A percentile compares a stretch with the other conserved stretches of the same genome.
Evolutionary conservation across 768 basidiomycete genomes (phyloP).

Genomic region (Tulasnella calospora): DNA sequence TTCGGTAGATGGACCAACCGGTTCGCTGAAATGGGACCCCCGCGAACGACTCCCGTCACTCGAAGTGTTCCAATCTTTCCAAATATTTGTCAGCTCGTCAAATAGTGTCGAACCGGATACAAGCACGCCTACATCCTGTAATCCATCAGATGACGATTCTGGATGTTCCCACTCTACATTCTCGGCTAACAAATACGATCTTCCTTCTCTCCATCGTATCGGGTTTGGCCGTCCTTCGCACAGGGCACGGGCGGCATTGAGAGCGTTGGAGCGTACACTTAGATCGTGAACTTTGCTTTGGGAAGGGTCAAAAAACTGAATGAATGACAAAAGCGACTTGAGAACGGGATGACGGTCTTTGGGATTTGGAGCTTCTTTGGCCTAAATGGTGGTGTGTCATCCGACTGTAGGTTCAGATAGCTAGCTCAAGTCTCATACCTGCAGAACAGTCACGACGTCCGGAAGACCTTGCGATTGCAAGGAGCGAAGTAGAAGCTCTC

Average conservation of each 20-base stretch:
- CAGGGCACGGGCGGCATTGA: constrained; percentile 68
- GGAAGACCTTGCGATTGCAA: constrained; percentile 90
- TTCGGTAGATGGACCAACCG: constrained; percentile 82
- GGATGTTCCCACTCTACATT: constrained; percentile 51
- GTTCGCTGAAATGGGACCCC: constrained; percentile 69
- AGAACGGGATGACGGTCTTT: constrained; percentile 65
- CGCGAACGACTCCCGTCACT: constrained; percentile 83
- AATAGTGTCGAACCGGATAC: not conserved
- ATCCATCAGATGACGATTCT: not conserved
- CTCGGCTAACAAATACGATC: constrained; percentile 72
- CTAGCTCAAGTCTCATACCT: not conserved
- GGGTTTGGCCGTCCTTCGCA: constrained; percentile 80
- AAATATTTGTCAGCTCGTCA: not conserved
- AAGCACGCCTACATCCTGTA: not conserved
- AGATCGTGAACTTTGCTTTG: constrained; percentile 75
- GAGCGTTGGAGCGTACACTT: constrained; percentile 52
- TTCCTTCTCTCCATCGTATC: constrained; percentile 76
- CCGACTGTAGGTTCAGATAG: not conserved
- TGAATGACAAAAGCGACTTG: constrained; percentile 89
- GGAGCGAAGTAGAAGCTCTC: constrained; percentile 80
- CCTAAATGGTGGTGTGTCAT: constrained; percentile 20
- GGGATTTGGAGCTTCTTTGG: constrained; percentile 32
- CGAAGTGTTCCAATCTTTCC: constrained; percentile 52
- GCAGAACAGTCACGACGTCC: constrained; percentile 63
- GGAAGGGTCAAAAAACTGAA: constrained; percentile 87